Conservation (phyloP, 1,284 basidiomycete species). For the Irpex lacteus region DNA sequence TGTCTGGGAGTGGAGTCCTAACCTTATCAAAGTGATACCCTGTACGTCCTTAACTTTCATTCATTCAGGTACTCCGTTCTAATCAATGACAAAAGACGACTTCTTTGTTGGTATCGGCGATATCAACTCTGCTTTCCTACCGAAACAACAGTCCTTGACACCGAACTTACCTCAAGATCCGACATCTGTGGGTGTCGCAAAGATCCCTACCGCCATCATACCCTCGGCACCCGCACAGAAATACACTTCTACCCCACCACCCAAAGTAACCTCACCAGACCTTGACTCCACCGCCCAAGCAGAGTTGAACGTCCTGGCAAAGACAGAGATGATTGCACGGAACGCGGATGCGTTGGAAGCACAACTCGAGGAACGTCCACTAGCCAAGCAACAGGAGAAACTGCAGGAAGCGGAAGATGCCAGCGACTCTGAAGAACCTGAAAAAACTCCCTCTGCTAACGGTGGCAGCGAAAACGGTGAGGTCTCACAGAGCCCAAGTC, state of each 20-base stretch:
- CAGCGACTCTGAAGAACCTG: conserved; percentile 17
- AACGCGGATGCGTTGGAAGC: conserved; percentile 78
- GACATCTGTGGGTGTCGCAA: conserved; percentile 16
- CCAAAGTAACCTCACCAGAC: conserved; percentile 18
- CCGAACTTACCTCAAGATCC: conserved; percentile 30
- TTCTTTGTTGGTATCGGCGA: conserved; percentile 99
- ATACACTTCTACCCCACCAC: conserved; percentile 7
- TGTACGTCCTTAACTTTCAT: conserved; percentile 54
- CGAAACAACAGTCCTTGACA: conserved; percentile 62
- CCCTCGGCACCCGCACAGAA: conserved; percentile 2
- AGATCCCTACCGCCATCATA: conserved; percentile 13
- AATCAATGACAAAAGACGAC: conserved; percentile 63
- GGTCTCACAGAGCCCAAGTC: conserved; percentile 10
- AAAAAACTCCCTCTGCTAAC: conserved; percentile 9
- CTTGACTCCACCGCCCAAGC: conserved; percentile 15
- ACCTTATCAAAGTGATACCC: conserved; percentile 94
- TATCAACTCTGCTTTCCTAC: conserved; percentile 93
- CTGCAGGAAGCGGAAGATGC: conserved; percentile 45
- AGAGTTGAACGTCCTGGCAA: conserved; percentile 43
- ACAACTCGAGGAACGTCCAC: conserved; percentile 81
- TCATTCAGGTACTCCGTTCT: conserved; percentile 4
- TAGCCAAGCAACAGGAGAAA: conserved; percentile 87
- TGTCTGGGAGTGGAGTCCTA: conserved; percentile 96
- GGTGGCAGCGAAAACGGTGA: conserved; percentile 6
- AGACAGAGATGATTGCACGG: conserved; percentile 54